phyloP scores from a whole-genome alignment of 2,329 filamentous ascomycete genomes.

The Teratosphaeria pseudoeucalypti region DNA sequence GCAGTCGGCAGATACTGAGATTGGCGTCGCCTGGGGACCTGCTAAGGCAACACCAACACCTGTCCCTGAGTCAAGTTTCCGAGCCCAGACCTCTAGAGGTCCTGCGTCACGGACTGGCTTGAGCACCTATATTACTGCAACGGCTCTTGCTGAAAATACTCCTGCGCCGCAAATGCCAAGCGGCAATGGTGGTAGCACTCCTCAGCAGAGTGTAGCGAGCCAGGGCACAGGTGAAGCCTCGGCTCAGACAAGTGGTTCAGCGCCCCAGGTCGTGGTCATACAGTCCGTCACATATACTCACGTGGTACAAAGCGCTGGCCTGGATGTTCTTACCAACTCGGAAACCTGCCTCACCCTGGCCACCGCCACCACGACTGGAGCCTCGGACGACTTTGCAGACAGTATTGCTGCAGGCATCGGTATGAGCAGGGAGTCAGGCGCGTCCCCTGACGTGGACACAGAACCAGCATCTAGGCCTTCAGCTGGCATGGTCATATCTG shows the following conservation, averaged over 20 bases:
- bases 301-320: background rate
- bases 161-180: background rate
- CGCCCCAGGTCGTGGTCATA: background rate
- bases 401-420: background rate
- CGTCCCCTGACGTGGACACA: background rate
- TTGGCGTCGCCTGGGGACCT: background rate
- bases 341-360: background rate
- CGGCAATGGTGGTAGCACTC: background rate
- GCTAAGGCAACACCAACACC: background rate
- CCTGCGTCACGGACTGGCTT: background rate
- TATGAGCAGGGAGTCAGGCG: background rate
- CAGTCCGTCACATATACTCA: background rate
- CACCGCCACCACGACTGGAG: background rate
- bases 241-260: background rate
- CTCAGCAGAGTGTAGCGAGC: background rate
- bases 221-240: background rate
- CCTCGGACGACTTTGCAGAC: background rate
- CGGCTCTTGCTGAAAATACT: background rate
- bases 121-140: background rate
- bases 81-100: background rate
- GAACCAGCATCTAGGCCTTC: background rate
- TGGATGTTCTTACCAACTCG: background rate
- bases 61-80: background rate
- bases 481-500: background rate
- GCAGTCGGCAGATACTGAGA: background rate